Base-by-base conservation (phyloP, 2,329 filamentous ascomycete species). In the Bipolaris oryzae region DNA sequence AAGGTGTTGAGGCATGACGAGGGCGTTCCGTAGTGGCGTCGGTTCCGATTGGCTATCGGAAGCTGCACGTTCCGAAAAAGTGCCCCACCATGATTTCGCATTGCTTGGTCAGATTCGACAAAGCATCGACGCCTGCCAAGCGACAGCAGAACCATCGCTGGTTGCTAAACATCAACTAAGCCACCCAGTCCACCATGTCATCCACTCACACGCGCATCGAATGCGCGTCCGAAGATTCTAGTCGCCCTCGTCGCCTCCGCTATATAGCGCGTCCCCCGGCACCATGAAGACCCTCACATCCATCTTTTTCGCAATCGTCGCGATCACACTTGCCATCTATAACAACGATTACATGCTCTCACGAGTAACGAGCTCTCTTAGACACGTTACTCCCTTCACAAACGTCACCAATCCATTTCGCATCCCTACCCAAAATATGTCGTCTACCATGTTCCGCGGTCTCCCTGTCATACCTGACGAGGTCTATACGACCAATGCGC, bases 391-490 rank as follows among this genome's bases (percentile, higher is more conserved):
- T 56, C 65, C 73, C 50, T 69, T 63, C 11, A 53, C 52, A 20
- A 62, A 46, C 41, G 59, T 58, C 13, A 60, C 61, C 13, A 62
- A 48, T 39, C 61, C 53, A 16, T 38, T 66, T 28, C 64, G 59
- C 50, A 65, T 68, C 56, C 64, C 70, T 39, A 68, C 66, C 46
- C 66, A 64, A 34, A 68, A 67, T 38, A 75, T 75, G 68, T 68
- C 70, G 31, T 31, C 28, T 7, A 71, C 68, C 48, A 69, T 70
- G 49, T 83, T 82, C 66, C 74, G 74, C 38, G 81, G 80, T 48
- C 72, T 83, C n/a, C 79, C 80, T 15, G 79, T 82, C 66, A 80
- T 82, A 73, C 71, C 72, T 45, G 77, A 77, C 52, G 69, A 75
- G 53, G 45, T 63, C 39, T 65, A 74, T 55, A 74, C 70, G 4